Base-by-base conservation (phyloP, 768 basidiomycete species). In the Lyophyllum decastes region DNA sequence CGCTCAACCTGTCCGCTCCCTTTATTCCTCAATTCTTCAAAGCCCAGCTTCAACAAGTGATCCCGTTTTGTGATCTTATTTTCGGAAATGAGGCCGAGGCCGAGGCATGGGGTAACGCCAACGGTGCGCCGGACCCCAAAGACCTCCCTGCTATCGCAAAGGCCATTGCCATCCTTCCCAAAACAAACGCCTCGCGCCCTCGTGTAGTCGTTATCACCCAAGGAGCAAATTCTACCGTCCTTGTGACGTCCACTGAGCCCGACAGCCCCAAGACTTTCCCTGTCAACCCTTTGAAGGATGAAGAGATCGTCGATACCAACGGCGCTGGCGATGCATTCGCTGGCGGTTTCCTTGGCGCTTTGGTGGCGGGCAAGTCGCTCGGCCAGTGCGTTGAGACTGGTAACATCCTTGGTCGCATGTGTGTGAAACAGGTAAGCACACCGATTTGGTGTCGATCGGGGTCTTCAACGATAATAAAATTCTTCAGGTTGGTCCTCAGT, bases 11-110 rank as follows among this genome's bases (percentile, higher is more conserved):
- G 66, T 96, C 94, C 9, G 97, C 97, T 2, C 97, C 97, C 17
- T 99, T 98, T 82, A 95, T 99, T 73, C 78, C 92, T 53, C 89
- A 94, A 74, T 96, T 97, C 83, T 98, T 98, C 80, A 82, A 82
- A 57, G 74, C 78, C 2, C 90, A 95, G 70, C 78, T 99, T 17
- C 81, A 93, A 62, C 78, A 90, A 69, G 75, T 98, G 66, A 73
- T 99, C 44, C 88, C 89, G 24, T 88, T 90, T 78, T 84, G 83
- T 59, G 97, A 99, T 73, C 79, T 96, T 73, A 64, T 98, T 72
- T 93, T 99, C 73, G 92, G 92, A n/a, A 98, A 98, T 76, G 96
- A 99, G 78, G 78, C 87, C 38, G 97, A 99, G 73, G 97, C 96
- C 10, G 91, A 86, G 58, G 82, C 90, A 16, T 98, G 89, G 81